Conservation (phyloP, 768 basidiomycete genomes). For the Myochromella boudieri region DNA sequence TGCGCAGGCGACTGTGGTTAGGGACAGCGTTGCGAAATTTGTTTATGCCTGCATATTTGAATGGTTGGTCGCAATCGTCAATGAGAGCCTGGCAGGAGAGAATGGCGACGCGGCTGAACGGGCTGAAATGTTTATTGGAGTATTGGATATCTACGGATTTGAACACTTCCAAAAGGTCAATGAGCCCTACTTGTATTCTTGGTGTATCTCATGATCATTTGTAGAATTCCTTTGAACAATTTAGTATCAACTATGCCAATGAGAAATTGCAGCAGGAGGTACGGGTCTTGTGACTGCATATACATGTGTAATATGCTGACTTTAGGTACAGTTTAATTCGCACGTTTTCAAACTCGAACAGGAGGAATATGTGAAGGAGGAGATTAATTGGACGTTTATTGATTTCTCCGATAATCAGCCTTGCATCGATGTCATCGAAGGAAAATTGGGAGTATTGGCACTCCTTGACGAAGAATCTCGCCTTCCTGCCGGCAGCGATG, state of each 20-base stretch:
- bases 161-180: constrained; percentile 93
- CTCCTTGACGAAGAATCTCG: constrained; percentile 98
- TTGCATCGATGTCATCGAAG: constrained; percentile 98
- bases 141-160: constrained; percentile 96
- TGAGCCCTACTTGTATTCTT: neutral
- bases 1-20: constrained; percentile 88
- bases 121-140: constrained; percentile 99
- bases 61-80: constrained; percentile 96
- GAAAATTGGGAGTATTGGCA: constrained; percentile 91
- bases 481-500: constrained; percentile 88
- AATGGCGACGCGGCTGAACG: constrained; percentile 85
- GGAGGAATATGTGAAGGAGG: constrained; percentile 97
- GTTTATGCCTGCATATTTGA: constrained; percentile 99
- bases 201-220: constrained; percentile 4
- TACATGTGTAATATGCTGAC: no score
- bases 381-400: constrained; percentile 99
- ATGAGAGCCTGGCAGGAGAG: constrained; percentile 96
- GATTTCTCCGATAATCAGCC: constrained; percentile 99
- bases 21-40: constrained; percentile 97
- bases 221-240: constrained; percentile 93
- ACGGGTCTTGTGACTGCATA: constrained; percentile 20
- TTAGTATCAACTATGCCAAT: constrained; percentile 99
- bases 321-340: constrained; percentile 79
- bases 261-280: constrained; percentile 98
- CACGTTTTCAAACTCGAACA: constrained; percentile 99